Percentiles rank a stretch among this genome's conserved stretches.
Evolutionary conservation across 2,329 filamentous ascomycete genomes (phyloP).

Genomic region (Alternaria solani): DNA sequence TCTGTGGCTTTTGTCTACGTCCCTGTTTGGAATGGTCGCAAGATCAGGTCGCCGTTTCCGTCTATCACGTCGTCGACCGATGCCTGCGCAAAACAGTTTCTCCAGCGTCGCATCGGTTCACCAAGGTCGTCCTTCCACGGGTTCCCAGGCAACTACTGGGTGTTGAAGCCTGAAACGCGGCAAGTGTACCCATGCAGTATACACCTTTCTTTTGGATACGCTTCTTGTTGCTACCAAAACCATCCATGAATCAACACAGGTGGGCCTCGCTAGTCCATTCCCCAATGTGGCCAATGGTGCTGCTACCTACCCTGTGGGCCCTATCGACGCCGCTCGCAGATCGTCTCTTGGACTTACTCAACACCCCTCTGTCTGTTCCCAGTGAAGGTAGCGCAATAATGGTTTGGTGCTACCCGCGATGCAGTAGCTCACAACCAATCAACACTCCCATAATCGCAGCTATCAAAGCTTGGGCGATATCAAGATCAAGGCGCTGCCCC

Average conservation of each 20-base stretch:
- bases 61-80: background rate
- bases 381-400: constrained; percentile 4
- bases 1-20: constrained; percentile 4
- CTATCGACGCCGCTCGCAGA: constrained; percentile 2
- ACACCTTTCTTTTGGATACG: constrained; percentile 7
- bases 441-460: constrained; percentile 10
- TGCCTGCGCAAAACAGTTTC: background rate
- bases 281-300: background rate
- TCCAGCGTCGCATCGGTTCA: background rate
- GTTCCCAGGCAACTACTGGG: background rate
- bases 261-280: background rate
- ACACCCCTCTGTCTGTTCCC: constrained; percentile 22
- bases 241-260: constrained; percentile 1
- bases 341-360: constrained; percentile 12
- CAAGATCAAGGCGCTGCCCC: constrained; percentile 12
- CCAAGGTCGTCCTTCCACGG: background rate
- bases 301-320: constrained; percentile 8
- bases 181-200: background rate
- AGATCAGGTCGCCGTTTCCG: constrained; percentile 1
- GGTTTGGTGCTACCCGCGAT: constrained; percentile 17
- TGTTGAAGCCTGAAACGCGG: background rate
- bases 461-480: constrained; percentile 11
- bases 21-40: constrained; percentile 3
- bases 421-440: constrained; percentile 29
- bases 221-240: constrained; percentile 7